phyloP scores from a whole-genome alignment of 2,329 filamentous ascomycete genomes.

The Emmonsia crescens region DNA sequence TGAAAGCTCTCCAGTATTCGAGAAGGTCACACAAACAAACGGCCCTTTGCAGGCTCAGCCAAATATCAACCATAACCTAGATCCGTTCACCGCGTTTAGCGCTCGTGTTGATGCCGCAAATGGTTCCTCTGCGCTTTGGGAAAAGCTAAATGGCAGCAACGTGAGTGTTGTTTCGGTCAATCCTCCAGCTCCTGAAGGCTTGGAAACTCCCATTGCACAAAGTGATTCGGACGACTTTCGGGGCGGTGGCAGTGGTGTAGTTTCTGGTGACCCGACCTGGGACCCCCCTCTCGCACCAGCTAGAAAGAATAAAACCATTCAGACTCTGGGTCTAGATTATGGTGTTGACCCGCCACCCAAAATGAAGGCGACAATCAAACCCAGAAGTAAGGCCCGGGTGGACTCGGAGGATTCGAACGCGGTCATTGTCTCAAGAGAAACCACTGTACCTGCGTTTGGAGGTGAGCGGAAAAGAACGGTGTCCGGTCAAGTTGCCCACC shows the following conservation, averaged over 20 bases:
- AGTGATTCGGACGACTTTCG: conserved; percentile 34
- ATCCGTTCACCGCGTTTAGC: conserved; percentile 33
- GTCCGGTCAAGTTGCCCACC: conserved; percentile 60
- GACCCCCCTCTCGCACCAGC: conserved; percentile 35
- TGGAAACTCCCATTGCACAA: conserved; percentile 53
- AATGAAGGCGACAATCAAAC: conserved; percentile 45
- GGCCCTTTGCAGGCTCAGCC: conserved; percentile 28
- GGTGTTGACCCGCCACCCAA: conserved; percentile 50
- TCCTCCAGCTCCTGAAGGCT: conserved; percentile 37
- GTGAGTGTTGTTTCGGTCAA: conserved; percentile 29
- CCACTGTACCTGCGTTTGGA: conserved; percentile 21
- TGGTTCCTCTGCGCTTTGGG: conserved; percentile 36
- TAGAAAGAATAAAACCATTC: conserved; percentile 44
- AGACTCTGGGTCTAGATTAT: conserved; percentile 41
- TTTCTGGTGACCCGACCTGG: conserved; percentile 22
- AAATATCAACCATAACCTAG: conserved; percentile 27
- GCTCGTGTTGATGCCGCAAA: conserved; percentile 24
- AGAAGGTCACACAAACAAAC: conserved; percentile 24
- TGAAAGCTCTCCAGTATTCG: conserved; percentile 21
- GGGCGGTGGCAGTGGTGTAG: conserved; percentile 19
- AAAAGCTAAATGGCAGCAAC: conserved; percentile 39
- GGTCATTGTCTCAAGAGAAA: conserved; percentile 23
- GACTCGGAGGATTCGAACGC: conserved; percentile 31
- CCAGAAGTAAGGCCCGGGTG: conserved; percentile 30
- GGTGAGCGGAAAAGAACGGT: conserved; percentile 77